Percentiles rank a stretch among this genome's conserved stretches.
These are phyloP conservation scores for Starmerella sirachaensis DNA, from an alignment of 805 yeast species.

Conservation along the genomic window DNA sequence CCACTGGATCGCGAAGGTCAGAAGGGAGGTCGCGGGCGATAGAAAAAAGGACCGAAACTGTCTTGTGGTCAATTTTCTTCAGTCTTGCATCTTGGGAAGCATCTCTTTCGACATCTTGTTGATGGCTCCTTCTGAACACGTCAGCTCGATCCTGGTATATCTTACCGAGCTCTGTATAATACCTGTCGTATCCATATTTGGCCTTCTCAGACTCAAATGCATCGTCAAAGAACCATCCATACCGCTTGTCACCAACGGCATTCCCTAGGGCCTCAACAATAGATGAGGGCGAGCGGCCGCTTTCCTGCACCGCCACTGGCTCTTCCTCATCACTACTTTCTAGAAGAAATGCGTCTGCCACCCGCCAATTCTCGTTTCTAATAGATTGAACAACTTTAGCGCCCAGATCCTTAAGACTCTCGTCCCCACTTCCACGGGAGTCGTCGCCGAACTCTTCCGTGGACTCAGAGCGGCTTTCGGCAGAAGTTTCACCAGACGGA, in stretches of 20 bases:
- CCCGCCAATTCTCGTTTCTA: no score
- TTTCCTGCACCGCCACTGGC: no score
- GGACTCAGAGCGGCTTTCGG: no score
- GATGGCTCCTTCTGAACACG: neutral
- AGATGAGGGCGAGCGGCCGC: neutral
- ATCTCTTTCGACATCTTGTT: no score
- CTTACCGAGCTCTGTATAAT: slow-evolving; percentile 16
- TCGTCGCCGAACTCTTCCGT: no score
- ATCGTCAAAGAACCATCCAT: slow-evolving; percentile 26
- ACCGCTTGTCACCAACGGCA: slow-evolving; percentile 13
- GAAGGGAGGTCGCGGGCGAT: slow-evolving; percentile 9
- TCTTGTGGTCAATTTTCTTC: neutral
- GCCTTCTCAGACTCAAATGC: slow-evolving; percentile 17
- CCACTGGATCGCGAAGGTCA: neutral
- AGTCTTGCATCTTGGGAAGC: neutral
- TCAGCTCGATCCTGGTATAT: slow-evolving; percentile 12
- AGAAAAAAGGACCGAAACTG: slow-evolving; percentile 1
- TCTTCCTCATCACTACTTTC: no score
- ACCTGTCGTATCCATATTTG: slow-evolving; percentile 23
- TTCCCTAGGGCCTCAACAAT: slow-evolving; percentile 2
- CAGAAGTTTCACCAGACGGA: no score
- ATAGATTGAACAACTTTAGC: no score
- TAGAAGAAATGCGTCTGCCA: no score
- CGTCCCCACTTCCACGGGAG: no score
- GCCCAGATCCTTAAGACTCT: no score